phyloP scores from a whole-genome alignment of 2,329 filamentous ascomycete genomes.

The Colletotrichum higginsianum region DNA sequence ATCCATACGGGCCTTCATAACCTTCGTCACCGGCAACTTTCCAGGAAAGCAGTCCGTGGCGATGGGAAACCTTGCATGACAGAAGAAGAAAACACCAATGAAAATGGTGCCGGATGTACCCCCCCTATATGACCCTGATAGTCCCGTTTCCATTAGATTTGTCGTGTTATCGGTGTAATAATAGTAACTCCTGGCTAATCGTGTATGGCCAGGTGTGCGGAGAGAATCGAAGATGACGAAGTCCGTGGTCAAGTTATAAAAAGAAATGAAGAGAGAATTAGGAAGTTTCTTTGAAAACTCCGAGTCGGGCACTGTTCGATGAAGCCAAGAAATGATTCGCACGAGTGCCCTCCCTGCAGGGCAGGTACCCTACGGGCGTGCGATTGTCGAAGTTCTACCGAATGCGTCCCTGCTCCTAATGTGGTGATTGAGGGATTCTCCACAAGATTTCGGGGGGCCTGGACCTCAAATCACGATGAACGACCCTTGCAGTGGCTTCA shows the following conservation, averaged over 20 bases:
- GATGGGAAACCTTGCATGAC: neutral
- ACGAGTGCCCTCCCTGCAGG: neutral
- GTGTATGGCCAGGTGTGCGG: neutral
- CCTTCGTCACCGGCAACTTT: slow-evolving; percentile 1
- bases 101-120: neutral
- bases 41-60: neutral
- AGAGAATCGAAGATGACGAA: neutral
- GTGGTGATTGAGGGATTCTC: neutral
- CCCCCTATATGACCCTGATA: slow-evolving; percentile 22
- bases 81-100: neutral
- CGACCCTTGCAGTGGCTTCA: neutral
- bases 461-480: neutral
- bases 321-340: neutral
- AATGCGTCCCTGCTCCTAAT: neutral
- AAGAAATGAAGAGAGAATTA: neutral
- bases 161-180: slow-evolving; percentile 20
- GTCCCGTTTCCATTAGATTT: slow-evolving; percentile 24
- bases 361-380: neutral
- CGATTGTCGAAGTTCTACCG: neutral
- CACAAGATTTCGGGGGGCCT: neutral
- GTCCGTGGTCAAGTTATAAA: slow-evolving; percentile 1
- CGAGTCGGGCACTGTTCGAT: neutral
- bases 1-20: slow-evolving; percentile 14
- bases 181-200: neutral
- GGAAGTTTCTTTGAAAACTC: slow-evolving; percentile 2